Evolutionary conservation across 176 grass and related monocot species (phyloP), one percentile per base, ranked within the genome.

Genomic region (Oryza glaberrima): DNA sequence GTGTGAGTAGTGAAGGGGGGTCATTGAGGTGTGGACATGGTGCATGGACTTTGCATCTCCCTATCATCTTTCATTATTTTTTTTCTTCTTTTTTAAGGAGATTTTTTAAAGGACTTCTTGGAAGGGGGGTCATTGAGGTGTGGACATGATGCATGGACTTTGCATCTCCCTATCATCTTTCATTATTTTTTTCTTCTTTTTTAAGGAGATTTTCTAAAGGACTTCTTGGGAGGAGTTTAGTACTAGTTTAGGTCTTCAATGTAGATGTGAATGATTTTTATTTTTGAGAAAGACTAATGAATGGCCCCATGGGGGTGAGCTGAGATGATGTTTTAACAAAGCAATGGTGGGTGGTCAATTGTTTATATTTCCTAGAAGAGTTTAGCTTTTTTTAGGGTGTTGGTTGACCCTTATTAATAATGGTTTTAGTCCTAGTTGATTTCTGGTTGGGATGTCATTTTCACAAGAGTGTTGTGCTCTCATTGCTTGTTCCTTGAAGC

Each of bases 121-220:
- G 85, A 73, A 12, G 32, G 25, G 30, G 35, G 76, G 20, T 12
- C 11, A 72, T 17, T 67, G 68, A 13, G 19, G 13, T 19, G 67
- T 90, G 83, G 67, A 82, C 73, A 82, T 58, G 73, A 84, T 78
- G 79, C 68, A 90, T 79, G 69, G 73, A 76, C 82, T 43, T 0
- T 30, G 7, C 10, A 13, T 15, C 16, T 54, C 35, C 0, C 43
- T 44, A 9, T 66, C 7, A 20, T 54, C 28, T 6, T 2, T 2
- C 1, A 16, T 1, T 47, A 26, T 26, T 32, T 65, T 3, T 15
- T 9, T 35, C 2, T 66, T 67, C 54, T 58, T 66, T 25, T 2
- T 7, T 32, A 19, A 19, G 1, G 9, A 16, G 65, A 0, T 30
- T 48, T 54, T 75, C 75, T 26, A 6, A 13, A 22, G 36, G 36